These are phyloP conservation scores for Saccharomycopsis hybrid DNA, from an alignment of 1,139 yeast genomes.

Conservation along the genomic window DNA sequence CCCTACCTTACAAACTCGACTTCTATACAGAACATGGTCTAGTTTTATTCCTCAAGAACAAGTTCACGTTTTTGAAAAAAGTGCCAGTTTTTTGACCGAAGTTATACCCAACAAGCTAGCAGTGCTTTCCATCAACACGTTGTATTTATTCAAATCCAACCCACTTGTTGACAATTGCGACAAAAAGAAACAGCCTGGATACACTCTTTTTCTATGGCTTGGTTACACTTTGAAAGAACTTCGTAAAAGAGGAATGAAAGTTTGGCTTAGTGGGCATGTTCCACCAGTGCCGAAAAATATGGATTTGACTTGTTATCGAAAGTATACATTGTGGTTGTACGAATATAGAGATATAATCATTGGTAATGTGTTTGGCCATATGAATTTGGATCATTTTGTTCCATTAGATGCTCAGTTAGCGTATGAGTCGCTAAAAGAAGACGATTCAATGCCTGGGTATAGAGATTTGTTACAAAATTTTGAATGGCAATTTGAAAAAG, in stretches of 20 bases:
- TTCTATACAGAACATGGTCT: constrained; percentile 65
- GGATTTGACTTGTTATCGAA: constrained; percentile 64
- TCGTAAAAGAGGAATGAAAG: constrained; percentile 71
- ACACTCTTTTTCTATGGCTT: constrained; percentile 68
- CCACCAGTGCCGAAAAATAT: constrained; percentile 78
- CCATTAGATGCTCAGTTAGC: constrained; percentile 70
- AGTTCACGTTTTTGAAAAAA: constrained; percentile 64
- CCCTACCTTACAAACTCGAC: constrained; percentile 78
- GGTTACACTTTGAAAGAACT: constrained; percentile 68
- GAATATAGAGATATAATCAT: constrained; percentile 77
- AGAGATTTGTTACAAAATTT: constrained; percentile 20
- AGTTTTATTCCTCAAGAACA: constrained; percentile 72
- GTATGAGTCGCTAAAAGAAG: constrained; percentile 38
- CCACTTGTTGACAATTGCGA: constrained; percentile 83
- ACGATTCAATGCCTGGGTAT: constrained; percentile 23
- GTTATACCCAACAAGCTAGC: constrained; percentile 75
- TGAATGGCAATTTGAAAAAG: constrained; percentile 21
- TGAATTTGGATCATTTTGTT: constrained; percentile 81
- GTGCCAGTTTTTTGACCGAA: constrained; percentile 69
- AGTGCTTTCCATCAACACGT: constrained; percentile 68
- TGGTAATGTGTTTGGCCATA: constrained; percentile 82
- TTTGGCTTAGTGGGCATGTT: constrained; percentile 83
- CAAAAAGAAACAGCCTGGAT: constrained; percentile 67
- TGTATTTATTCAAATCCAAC: constrained; percentile 67
- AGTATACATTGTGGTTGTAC: constrained; percentile 69